These are phyloP conservation scores for Aegilops umbellulata DNA, from an alignment of 176 grass and related monocot species.

Conservation along the genomic window DNA sequence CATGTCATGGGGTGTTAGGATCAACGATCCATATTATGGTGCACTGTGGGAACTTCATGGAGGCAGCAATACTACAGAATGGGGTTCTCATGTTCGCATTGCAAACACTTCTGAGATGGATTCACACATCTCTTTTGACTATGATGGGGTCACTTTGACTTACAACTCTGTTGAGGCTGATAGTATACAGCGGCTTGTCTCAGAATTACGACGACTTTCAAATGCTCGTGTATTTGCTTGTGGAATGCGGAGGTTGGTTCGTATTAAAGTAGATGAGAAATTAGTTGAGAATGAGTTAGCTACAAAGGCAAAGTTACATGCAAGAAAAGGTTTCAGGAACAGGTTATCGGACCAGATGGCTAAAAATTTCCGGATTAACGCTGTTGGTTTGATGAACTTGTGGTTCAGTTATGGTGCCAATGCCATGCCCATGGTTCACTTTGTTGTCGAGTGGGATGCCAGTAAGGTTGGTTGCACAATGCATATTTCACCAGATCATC, in stretches of 20 bases:
- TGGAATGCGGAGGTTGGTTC: conserved; percentile 72
- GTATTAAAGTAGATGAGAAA: conserved; percentile 63
- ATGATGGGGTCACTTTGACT: conserved; percentile 63
- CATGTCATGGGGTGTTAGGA: conserved; percentile 87
- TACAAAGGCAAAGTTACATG: conserved; percentile 34
- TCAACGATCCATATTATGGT: conserved; percentile 74
- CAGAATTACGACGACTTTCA: conserved; percentile 75
- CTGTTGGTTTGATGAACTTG: conserved; percentile 84
- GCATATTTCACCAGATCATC: conserved; percentile 88
- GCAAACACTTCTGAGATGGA: conserved; percentile 78
- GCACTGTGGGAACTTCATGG: conserved; percentile 70
- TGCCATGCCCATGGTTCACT: conserved; percentile 75
- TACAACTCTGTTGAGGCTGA: conserved; percentile 84
- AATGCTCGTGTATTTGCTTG: conserved; percentile 70
- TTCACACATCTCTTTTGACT: conserved; percentile 84
- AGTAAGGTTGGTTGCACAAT: conserved; percentile 71
- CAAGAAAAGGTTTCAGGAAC: conserved; percentile 45
- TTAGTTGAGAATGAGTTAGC: conserved; percentile 33
- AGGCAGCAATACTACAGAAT: conserved; percentile 59
- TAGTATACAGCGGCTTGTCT: conserved; percentile 74
- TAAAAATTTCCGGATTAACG: conserved; percentile 87
- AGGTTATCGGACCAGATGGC: conserved; percentile 69
- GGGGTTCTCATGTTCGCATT: conserved; percentile 72
- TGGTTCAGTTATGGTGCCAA: conserved; percentile 83
- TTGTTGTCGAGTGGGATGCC: conserved; percentile 89